A percentile compares a stretch with the other conserved stretches of the same genome.
Evolutionary conservation across 768 basidiomycete genomes (phyloP).

Genomic region (Auricularia sp.): DNA sequence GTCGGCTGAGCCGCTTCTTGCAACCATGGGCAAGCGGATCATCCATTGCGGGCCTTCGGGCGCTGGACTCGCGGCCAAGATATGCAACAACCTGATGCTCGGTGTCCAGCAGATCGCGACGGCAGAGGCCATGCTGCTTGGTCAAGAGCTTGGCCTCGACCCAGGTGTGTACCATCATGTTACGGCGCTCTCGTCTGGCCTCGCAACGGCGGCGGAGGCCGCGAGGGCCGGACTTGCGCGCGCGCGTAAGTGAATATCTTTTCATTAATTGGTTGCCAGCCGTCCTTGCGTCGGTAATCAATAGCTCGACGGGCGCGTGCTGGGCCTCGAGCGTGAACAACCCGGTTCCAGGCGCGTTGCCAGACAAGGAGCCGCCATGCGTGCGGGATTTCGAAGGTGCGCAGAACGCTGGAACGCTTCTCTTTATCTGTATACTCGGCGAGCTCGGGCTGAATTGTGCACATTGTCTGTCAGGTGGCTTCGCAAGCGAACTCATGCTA

Average conservation of each 20-base stretch:
- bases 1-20: slow-evolving; percentile 48
- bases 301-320: slow-evolving; percentile 74
- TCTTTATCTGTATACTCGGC: neutral
- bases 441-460: too few species aligned
- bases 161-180: slow-evolving; percentile 22
- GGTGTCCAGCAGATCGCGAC: slow-evolving; percentile 77
- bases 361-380: slow-evolving; percentile 68
- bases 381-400: slow-evolving; percentile 68
- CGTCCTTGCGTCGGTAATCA: slow-evolving; percentile 73
- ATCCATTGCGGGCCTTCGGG: slow-evolving; percentile 80
- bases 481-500: slow-evolving; percentile 73
- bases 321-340: slow-evolving; percentile 85
- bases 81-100: slow-evolving; percentile 77
- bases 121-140: slow-evolving; percentile 86
- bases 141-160: slow-evolving; percentile 70
- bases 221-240: too few species aligned
- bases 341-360: slow-evolving; percentile 67
- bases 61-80: slow-evolving; percentile 77
- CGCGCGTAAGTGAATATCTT: neutral
- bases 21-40: slow-evolving; percentile 69
- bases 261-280: slow-evolving; percentile 15
- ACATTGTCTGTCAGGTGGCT: slow-evolving; percentile 33
- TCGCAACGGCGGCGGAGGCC: too few species aligned
- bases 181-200: too few species aligned
- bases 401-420: neutral